A percentile compares a stretch with the other conserved stretches of the same genome.
phyloP scores from a whole-genome alignment of 164 flowering plant genomes.

The Sextonia rubra region DNA sequence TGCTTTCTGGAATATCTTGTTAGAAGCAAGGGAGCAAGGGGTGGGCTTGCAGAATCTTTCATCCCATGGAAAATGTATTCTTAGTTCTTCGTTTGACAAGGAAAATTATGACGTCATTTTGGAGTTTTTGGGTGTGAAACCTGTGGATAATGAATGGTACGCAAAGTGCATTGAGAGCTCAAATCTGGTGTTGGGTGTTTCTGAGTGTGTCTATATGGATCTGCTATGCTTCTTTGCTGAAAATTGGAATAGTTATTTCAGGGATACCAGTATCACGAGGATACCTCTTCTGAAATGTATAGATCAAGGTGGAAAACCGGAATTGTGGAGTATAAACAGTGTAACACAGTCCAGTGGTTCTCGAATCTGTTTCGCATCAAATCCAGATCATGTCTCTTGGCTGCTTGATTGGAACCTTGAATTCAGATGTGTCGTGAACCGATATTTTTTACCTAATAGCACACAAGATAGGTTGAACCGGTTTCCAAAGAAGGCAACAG shows the following conservation, averaged over 20 bases:
- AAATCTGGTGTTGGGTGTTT: constrained; percentile 11
- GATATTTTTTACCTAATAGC: constrained; percentile 14
- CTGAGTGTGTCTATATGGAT: constrained; percentile 18
- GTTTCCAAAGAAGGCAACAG: background rate
- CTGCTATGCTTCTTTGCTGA: constrained; percentile 23
- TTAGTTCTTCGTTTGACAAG: constrained; percentile 11
- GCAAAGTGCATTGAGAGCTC: constrained; percentile 11
- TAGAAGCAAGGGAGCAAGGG: constrained; percentile 23
- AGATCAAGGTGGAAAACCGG: constrained; percentile 2
- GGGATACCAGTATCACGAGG: background rate
- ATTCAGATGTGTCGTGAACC: constrained; percentile 12
- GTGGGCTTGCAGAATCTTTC: constrained; percentile 24
- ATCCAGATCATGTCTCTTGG: constrained; percentile 10
- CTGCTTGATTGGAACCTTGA: constrained; percentile 23
- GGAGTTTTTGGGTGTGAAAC: constrained; percentile 16
- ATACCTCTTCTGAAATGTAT: constrained; percentile 17
- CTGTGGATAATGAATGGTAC: constrained; percentile 10
- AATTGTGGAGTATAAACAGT: constrained; percentile 3
- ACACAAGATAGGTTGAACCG: constrained; percentile 3
- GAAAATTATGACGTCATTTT: constrained; percentile 9
- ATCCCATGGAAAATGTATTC: constrained; percentile 17
- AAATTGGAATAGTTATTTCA: constrained; percentile 14
- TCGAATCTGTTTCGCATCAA: background rate
- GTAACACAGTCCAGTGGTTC: background rate
- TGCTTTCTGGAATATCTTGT: constrained; percentile 25